Base-by-base conservation (phyloP, 2,329 filamentous ascomycete genomes). In the Aspergillus amoenus region DNA sequence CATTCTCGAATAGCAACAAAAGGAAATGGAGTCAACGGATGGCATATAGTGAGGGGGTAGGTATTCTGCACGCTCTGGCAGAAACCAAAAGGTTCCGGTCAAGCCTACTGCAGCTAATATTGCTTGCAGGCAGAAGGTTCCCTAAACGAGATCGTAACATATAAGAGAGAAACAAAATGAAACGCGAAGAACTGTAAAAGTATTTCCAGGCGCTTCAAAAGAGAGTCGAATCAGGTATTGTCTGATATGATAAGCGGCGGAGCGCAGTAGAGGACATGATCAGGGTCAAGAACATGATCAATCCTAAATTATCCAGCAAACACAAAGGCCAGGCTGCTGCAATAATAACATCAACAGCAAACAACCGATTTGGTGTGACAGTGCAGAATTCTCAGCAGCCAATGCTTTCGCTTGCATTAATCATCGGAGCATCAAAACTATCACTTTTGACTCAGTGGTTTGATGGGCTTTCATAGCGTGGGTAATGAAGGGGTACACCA, bases 391-490 rank as follows among this genome's bases (percentile, higher is more conserved):
- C 60, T 65, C 62, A 58, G 51, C 46, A 61, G 56, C 62, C 58
- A 59, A 59, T 58, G 61, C 50, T 58, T 51, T 63, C 59, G 66
- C 62, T 65, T 63, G 66, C 66, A 65, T 71, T 68, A 70, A 65
- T 72, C 69, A 58, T 72, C 62, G 59, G 54, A 70, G 67, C 65
- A 69, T 70, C 65, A 68, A 60, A 37, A 61, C 61, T 64, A 65
- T 68, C 59, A 44, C 44, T 55, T 63, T 57, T 45, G 22, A 44
- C 43, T 56, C 48, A 54, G 27, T 52, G 53, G 56, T 43, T 43
- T 59, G 32, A 52, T 55, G 51, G 44, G 63, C 58, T 61, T 66
- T 61, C 50, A 39, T 50, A 32, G 55, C 44, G 59, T 56, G 59
- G 51, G 58, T 46, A 59, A 43, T 39, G 50, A 60, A 47, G 52